Conservation (phyloP, 1,284 basidiomycete species). For the Ustilago curta region DNA sequence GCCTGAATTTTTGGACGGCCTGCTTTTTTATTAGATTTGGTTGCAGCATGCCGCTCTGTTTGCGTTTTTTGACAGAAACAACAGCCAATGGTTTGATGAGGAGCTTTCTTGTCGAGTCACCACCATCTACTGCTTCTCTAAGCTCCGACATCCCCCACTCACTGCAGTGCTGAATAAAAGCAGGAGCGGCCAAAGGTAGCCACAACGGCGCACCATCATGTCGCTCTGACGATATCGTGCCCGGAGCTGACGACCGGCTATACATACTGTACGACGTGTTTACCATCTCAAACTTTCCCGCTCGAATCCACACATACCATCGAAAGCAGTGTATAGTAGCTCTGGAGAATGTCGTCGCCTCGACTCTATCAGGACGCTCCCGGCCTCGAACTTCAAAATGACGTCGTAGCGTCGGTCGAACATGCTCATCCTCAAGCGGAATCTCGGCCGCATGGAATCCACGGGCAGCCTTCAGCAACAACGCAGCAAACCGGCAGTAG, state of each 20-base stretch:
- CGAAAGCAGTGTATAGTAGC: neutral
- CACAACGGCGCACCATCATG: neutral
- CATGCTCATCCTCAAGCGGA: constrained; percentile 15
- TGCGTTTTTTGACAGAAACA: neutral
- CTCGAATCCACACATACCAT: neutral
- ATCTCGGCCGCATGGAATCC: constrained; percentile 1
- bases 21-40: neutral
- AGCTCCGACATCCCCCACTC: neutral
- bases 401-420: constrained; percentile 19
- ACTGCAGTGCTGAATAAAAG: neutral
- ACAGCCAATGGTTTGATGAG: neutral
- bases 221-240: no score
- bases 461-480: neutral
- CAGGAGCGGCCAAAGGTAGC: neutral
- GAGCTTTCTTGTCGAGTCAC: constrained; percentile 17
- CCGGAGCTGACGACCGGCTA: constrained; percentile 1
- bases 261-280: constrained; percentile 1
- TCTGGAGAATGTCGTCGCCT: constrained; percentile 4
- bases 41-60: constrained; percentile 3
- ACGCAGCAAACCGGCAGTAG: neutral
- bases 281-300: neutral
- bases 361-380: constrained; percentile 42
- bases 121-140: neutral
- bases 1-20: no score
- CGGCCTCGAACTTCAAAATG: constrained; percentile 34